phyloP scores from a whole-genome alignment of 495 filamentous ascomycete species.

The Penicillium nucicola region DNA sequence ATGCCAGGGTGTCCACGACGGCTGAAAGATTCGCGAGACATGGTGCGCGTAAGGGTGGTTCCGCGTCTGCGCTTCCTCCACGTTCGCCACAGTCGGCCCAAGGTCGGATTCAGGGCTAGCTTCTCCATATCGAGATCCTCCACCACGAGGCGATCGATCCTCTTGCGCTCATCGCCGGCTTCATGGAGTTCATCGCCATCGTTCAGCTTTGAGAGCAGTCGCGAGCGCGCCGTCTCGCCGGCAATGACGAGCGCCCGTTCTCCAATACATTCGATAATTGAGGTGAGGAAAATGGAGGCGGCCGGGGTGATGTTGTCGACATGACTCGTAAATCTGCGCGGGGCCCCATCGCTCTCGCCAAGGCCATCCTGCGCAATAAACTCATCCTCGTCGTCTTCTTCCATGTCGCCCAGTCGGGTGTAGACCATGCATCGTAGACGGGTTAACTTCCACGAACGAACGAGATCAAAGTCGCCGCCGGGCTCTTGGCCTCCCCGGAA shows the following conservation, averaged over 20 bases:
- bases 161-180: conserved; percentile 22
- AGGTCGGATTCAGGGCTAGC: conserved; percentile 78
- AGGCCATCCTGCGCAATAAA: conserved; percentile 72
- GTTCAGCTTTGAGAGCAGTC: conserved; percentile 46
- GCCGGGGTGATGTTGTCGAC: conserved; percentile 80
- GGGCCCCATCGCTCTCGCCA: conserved; percentile 44
- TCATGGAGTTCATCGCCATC: conserved; percentile 18
- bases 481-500: conserved; percentile 51
- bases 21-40: conserved; percentile 44
- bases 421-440: conserved; percentile 97
- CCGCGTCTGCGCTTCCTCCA: conserved; percentile 80
- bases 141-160: conserved; percentile 66
- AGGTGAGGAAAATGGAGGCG: conserved; percentile 92
- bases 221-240: conserved; percentile 81
- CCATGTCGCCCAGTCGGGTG: conserved; percentile 92
- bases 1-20: conserved; percentile 31
- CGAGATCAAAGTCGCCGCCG: conserved; percentile 71
- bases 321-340: conserved; percentile 54
- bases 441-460: conserved; percentile 86
- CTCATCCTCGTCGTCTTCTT: conserved; percentile 93
- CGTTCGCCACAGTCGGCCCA: conserved; percentile 88
- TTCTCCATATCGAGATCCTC: conserved; percentile 94
- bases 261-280: conserved; percentile 89
- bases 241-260: conserved; percentile 85
- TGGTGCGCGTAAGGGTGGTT: conserved; percentile 33